These are phyloP conservation scores for Maudiozyma pseudohumilis DNA, from an alignment of 805 yeast genomes.

Conservation along the genomic window DNA sequence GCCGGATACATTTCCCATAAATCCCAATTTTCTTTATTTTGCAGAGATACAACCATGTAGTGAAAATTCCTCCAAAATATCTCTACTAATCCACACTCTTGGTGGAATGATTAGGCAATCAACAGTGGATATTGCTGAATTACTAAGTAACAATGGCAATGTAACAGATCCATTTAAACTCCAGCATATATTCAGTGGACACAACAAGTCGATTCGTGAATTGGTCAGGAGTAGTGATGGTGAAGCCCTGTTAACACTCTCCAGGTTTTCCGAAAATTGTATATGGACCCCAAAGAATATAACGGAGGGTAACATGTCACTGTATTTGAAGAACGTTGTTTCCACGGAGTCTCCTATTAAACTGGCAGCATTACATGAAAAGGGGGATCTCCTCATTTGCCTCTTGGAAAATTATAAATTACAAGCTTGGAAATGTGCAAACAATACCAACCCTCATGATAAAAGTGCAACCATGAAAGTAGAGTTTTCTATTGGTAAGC, in stretches of 20 bases:
- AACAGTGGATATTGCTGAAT: slow-evolving; percentile 17
- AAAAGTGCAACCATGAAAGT: slow-evolving; percentile 13
- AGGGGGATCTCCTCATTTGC: slow-evolving; percentile 38
- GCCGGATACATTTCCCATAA: slow-evolving; percentile 20
- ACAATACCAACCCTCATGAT: slow-evolving; percentile 14
- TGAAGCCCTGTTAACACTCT: slow-evolving; percentile 44
- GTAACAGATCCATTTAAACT: slow-evolving; percentile 21
- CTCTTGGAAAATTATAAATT: slow-evolving; percentile 34
- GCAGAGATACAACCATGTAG: slow-evolving; percentile 28
- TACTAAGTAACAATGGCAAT: slow-evolving; percentile 10
- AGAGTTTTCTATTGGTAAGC: slow-evolving; percentile 6
- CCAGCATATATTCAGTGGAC: slow-evolving; percentile 68
- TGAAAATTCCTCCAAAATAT: slow-evolving; percentile 24
- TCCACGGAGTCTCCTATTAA: slow-evolving; percentile 39
- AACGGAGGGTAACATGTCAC: slow-evolving; percentile 24
- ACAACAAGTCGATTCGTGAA: slow-evolving; percentile 64
- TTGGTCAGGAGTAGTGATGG: slow-evolving; percentile 62
- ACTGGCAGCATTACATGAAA: slow-evolving; percentile 40
- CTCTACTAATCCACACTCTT: slow-evolving; percentile 39
- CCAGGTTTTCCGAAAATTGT: slow-evolving; percentile 46
- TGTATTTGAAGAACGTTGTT: slow-evolving; percentile 33
- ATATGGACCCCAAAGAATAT: slow-evolving; percentile 45
- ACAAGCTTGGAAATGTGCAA: slow-evolving; percentile 52
- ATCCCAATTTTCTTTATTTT: slow-evolving; percentile 30
- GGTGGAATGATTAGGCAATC: slow-evolving; percentile 32